Evolutionary conservation across 202 grass and related monocot genomes (phyloP).

Genomic region (Bolboschoenoplectus hybrid): DNA sequence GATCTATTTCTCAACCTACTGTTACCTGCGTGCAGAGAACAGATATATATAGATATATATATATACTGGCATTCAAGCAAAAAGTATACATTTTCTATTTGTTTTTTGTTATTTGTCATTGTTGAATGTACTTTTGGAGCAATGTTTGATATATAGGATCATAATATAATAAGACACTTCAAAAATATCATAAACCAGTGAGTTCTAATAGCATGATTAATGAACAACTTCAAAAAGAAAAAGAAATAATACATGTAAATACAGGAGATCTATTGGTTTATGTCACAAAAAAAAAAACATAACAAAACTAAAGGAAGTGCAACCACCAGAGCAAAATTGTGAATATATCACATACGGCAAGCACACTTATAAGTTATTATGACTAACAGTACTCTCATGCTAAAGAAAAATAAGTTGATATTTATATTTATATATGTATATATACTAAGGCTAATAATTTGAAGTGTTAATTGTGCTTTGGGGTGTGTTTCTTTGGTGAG

Average conservation of each 20-base stretch:
- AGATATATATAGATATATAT: neutral
- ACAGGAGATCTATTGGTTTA: neutral
- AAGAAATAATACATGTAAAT: neutral
- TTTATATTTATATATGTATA: neutral
- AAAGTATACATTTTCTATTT: neutral
- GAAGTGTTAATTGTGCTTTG: constrained; percentile 43
- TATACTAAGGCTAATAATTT: neutral
- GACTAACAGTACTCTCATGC: constrained; percentile 6
- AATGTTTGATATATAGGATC: neutral
- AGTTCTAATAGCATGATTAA: neutral
- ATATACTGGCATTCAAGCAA: neutral
- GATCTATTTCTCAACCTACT: constrained; percentile 25
- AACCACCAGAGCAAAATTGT: constrained; percentile 22
- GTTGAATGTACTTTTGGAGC: neutral
- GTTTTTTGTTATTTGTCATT: neutral
- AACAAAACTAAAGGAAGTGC: neutral
- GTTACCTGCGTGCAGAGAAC: constrained; percentile 11
- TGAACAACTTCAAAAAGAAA: constrained; percentile 1
- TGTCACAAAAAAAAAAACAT: neutral
- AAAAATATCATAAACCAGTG: neutral
- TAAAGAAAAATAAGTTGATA: neutral
- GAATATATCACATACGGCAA: constrained; percentile 22
- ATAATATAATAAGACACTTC: neutral
- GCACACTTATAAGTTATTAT: constrained; percentile 6
- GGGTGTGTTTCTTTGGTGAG: constrained; percentile 17